These are phyloP conservation scores for Kodamaea nitidulidarum DNA, from an alignment of 805 yeast species.

Conservation along the genomic window DNA sequence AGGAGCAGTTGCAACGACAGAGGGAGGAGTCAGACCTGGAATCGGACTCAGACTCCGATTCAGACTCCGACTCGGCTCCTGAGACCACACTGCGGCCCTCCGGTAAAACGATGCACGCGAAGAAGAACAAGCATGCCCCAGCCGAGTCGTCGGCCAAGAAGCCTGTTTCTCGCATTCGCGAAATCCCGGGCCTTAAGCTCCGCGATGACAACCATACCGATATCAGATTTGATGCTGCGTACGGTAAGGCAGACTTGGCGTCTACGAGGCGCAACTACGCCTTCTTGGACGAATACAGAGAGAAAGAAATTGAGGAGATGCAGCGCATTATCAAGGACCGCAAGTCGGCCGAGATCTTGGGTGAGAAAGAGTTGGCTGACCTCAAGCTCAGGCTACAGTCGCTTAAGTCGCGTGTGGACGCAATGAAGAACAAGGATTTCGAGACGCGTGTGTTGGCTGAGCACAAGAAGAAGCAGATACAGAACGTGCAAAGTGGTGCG, in stretches of 20 bases:
- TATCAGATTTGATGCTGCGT: slow-evolving; percentile 86
- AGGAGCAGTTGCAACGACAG: slow-evolving; percentile 35
- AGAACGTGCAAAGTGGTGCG: slow-evolving; percentile 45
- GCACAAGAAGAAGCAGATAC: slow-evolving; percentile 49
- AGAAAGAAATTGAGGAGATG: slow-evolving; percentile 64
- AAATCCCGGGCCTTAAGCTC: slow-evolving; percentile 62
- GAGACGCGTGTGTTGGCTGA: slow-evolving; percentile 62
- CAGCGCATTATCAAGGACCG: slow-evolving; percentile 52
- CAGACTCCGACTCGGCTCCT: slow-evolving; percentile 32
- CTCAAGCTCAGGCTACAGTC: slow-evolving; percentile 58
- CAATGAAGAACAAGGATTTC: slow-evolving; percentile 68
- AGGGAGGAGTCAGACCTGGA: background rate
- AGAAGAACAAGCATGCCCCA: slow-evolving; percentile 80
- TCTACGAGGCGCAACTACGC: slow-evolving; percentile 72
- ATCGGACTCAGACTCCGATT: slow-evolving; percentile 12
- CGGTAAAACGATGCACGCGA: slow-evolving; percentile 11
- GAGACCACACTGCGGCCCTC: slow-evolving; percentile 21
- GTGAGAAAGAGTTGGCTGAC: slow-evolving; percentile 46
- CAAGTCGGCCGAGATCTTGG: slow-evolving; percentile 37
- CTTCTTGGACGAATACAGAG: slow-evolving; percentile 83
- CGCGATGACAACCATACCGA: slow-evolving; percentile 55
- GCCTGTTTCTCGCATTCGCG: slow-evolving; percentile 66
- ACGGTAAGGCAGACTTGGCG: slow-evolving; percentile 73
- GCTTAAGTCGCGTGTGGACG: slow-evolving; percentile 61
- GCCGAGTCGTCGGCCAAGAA: slow-evolving; percentile 69